phyloP scores from a whole-genome alignment of 2,329 filamentous ascomycete species.

The Sporothrix mexicana region DNA sequence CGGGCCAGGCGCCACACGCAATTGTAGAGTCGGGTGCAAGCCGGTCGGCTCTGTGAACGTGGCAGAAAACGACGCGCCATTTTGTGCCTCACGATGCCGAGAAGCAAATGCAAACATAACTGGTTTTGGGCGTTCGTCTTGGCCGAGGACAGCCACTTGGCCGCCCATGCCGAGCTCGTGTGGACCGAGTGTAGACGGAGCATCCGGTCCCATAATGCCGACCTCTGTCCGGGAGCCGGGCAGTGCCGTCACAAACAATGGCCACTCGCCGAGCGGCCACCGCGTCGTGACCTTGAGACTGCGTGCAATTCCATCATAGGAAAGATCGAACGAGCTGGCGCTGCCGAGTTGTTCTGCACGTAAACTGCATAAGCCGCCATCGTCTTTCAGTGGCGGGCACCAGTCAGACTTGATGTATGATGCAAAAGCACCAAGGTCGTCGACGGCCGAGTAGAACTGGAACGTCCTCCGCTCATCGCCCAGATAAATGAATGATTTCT shows the following conservation, averaged over 20 bases:
- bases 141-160: constrained; percentile 76
- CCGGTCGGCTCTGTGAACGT: constrained; percentile 74
- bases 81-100: constrained; percentile 68
- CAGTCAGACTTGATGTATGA: constrained; percentile 58
- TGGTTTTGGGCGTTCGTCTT: constrained; percentile 72
- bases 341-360: constrained; percentile 52
- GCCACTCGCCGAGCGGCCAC: constrained; percentile 60
- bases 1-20: constrained; percentile 63
- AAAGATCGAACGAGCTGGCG: constrained; percentile 74
- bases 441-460: constrained; percentile 73
- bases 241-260: constrained; percentile 50
- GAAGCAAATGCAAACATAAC: constrained; percentile 85
- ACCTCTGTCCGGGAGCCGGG: constrained; percentile 71
- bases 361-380: constrained; percentile 56
- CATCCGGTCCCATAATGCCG: constrained; percentile 74
- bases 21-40: constrained; percentile 79
- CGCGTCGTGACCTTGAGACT: constrained; percentile 68
- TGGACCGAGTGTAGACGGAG: constrained; percentile 62
- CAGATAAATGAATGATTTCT: constrained; percentile 67
- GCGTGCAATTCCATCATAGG: constrained; percentile 72
- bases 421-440: constrained; percentile 61
- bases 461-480: constrained; percentile 63
- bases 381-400: constrained; percentile 50
- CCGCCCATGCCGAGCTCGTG: constrained; percentile 82
- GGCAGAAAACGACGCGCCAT: constrained; percentile 61